Conservation (phyloP, 139 green algal species). For the Trebouxia sp. region DNA sequence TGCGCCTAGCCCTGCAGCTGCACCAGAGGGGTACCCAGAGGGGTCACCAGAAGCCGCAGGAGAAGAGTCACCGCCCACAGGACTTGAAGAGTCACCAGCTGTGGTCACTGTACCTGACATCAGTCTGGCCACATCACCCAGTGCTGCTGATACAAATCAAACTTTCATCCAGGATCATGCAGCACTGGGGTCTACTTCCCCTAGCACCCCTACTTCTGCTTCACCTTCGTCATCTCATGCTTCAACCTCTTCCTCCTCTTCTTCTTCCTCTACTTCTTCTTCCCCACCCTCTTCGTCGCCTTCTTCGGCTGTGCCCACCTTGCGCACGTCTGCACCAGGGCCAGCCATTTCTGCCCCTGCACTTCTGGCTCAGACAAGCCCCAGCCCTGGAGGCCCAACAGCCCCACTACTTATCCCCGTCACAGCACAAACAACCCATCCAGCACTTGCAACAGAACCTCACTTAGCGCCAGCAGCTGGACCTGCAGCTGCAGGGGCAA, state of each 20-base stretch:
- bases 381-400: not conserved
- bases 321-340: not conserved
- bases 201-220: not conserved
- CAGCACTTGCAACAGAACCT: no score
- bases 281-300: not conserved
- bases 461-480: not conserved
- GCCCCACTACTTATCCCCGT: not conserved
- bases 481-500: not conserved
- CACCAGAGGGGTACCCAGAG: not conserved
- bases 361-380: slow-evolving; percentile 6
- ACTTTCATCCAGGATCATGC: no score
- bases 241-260: not conserved
- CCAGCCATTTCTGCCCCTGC: not conserved
- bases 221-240: not conserved
- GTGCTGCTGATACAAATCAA: not conserved
- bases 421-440: not conserved
- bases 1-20: not conserved
- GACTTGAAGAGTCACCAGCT: not conserved
- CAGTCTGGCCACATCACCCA: not conserved
- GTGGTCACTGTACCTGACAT: not conserved
- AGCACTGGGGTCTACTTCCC: not conserved
- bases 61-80: not conserved
- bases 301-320: not conserved
- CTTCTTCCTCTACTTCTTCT: not conserved
- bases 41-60: not conserved